Conservation (phyloP, 352 stramenopile species). For the Globisporangium spinosum region DNA sequence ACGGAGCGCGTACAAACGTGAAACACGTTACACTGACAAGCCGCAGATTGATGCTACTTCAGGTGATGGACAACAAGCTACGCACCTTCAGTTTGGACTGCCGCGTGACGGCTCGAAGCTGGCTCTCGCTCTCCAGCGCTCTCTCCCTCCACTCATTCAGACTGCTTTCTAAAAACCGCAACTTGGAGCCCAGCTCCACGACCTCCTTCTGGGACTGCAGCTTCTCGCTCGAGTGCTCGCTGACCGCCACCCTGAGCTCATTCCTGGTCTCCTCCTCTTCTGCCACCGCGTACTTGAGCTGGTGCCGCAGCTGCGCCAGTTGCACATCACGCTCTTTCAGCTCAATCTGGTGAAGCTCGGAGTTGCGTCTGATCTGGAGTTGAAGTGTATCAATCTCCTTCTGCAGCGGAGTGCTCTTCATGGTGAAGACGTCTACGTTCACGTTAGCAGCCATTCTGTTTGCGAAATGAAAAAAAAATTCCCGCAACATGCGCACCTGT, state of each 20-base stretch:
- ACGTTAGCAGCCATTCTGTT: not conserved
- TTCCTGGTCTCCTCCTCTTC: slow-evolving; percentile 64
- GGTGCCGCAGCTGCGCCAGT: slow-evolving; percentile 57
- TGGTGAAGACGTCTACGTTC: not conserved
- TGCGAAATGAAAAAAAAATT: not conserved
- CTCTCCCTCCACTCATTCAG: slow-evolving; percentile 74
- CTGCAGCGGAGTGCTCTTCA: slow-evolving; percentile 47
- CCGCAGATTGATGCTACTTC: not conserved
- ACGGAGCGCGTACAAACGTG: not conserved
- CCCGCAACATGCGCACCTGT: slow-evolving; percentile 33
- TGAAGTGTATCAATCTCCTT: slow-evolving; percentile 49
- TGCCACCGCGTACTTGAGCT: slow-evolving; percentile 55
- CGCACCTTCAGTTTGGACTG: slow-evolving; percentile 57
- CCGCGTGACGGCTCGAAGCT: slow-evolving; percentile 37
- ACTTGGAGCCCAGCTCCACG: slow-evolving; percentile 64
- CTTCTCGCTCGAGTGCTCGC: slow-evolving; percentile 52
- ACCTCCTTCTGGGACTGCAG: slow-evolving; percentile 63
- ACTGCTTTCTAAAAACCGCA: slow-evolving; percentile 59
- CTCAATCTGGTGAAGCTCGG: slow-evolving; percentile 57
- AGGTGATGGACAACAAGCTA: not conserved
- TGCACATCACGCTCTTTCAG: slow-evolving; percentile 69
- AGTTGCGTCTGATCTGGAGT: slow-evolving; percentile 48
- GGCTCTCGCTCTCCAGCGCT: slow-evolving; percentile 45
- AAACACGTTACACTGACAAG: not conserved
- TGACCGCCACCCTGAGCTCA: slow-evolving; percentile 53